Evolutionary conservation across 78 protist species (phyloP).

Genomic region (Ministeria vibrans): DNA sequence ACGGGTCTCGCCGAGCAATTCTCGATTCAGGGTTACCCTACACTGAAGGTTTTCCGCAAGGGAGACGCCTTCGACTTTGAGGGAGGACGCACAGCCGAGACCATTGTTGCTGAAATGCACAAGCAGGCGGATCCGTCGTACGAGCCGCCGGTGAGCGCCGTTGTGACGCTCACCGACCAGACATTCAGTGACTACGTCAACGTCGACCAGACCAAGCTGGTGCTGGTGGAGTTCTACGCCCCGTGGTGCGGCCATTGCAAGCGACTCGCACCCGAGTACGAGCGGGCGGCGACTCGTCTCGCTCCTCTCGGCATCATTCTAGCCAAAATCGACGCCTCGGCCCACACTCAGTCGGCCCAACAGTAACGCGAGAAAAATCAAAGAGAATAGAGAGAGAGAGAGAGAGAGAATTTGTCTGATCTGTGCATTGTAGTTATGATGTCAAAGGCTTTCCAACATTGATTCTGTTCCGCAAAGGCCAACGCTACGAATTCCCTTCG

Average conservation of each 20-base stretch:
- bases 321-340: constrained; percentile 41
- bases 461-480: no score
- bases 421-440: no score
- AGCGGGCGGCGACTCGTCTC: constrained; percentile 40
- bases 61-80: constrained; percentile 56
- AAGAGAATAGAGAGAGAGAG: no score
- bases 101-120: no score
- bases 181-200: constrained; percentile 3
- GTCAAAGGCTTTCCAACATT: no score
- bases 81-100: no score
- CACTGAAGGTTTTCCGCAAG: constrained; percentile 63
- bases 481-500: no score
- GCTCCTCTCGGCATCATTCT: neutral
- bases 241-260: constrained; percentile 87
- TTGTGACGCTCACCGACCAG: neutral
- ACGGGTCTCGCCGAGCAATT: neutral
- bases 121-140: no score
- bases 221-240: constrained; percentile 37
- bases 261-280: constrained; percentile 64
- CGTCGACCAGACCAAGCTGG: neutral
- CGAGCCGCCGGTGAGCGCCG: no score
- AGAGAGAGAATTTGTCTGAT: no score
- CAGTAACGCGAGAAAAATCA: no score
- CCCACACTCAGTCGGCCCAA: no score
- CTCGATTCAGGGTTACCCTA: constrained; percentile 72